These are phyloP conservation scores for Staphylotrichum tortipilum DNA, from an alignment of 495 filamentous ascomycete species.

Conservation along the genomic window DNA sequence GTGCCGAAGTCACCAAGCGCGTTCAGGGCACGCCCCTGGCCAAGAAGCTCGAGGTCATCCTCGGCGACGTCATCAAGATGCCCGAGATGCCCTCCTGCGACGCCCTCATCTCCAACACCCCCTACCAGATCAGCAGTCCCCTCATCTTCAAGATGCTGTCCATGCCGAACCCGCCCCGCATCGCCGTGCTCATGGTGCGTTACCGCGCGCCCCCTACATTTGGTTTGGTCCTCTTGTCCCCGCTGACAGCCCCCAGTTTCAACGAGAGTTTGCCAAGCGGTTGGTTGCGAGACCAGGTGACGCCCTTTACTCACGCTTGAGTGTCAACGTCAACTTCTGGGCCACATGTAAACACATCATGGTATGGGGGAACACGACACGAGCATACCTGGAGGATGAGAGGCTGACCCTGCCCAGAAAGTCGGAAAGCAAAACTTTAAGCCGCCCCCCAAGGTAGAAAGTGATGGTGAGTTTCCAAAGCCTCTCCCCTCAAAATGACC, in stretches of 20 bases:
- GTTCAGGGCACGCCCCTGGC: constrained; percentile 77
- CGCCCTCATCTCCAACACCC: constrained; percentile 89
- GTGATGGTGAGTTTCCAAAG: constrained; percentile 60
- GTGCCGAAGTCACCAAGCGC: constrained; percentile 89
- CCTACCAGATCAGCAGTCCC: constrained; percentile 87
- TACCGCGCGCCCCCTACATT: too few species aligned
- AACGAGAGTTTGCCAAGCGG: constrained; percentile 29
- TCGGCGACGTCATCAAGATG: constrained; percentile 88
- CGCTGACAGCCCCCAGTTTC: constrained; percentile 17
- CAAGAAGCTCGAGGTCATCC: constrained; percentile 71
- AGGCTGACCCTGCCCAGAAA: constrained; percentile 38
- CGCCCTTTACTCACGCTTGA: constrained; percentile 75
- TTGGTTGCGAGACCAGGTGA: constrained; percentile 40
- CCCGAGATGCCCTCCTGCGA: constrained; percentile 75
- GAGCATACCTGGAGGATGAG: neutral
- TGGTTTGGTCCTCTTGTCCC: too few species aligned
- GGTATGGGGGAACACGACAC: constrained; percentile 2
- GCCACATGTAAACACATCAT: constrained; percentile 77
- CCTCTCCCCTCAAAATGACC: too few species aligned
- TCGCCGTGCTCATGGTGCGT: constrained; percentile 79
- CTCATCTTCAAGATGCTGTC: constrained; percentile 87
- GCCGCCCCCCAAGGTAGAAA: constrained; percentile 85
- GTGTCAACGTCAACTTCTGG: constrained; percentile 93
- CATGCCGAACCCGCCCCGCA: constrained; percentile 58
- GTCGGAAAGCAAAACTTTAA: constrained; percentile 93